Conservation (phyloP, 257 asterid genomes). For the Scutellaria baicalensis region DNA sequence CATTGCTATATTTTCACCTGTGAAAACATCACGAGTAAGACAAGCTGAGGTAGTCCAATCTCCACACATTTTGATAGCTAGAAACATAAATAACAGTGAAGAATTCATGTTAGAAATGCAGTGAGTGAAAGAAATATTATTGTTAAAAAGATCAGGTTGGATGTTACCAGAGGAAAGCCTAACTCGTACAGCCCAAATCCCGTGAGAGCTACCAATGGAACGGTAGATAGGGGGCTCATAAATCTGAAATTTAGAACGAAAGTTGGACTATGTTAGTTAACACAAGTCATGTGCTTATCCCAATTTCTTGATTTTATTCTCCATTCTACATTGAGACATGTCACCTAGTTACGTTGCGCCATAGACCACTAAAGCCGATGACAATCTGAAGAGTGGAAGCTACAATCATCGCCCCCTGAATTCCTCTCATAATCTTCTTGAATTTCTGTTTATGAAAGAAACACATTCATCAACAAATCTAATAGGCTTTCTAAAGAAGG, state of each 20-base stretch:
- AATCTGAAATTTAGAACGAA: constrained; percentile 37
- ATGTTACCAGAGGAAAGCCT: constrained; percentile 86
- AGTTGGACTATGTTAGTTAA: not conserved
- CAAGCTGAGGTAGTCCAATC: constrained; percentile 81
- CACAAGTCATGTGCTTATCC: not conserved
- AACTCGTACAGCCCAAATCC: constrained; percentile 85
- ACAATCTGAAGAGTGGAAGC: constrained; percentile 88
- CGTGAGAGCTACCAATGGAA: constrained; percentile 82
- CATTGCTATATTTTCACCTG: constrained; percentile 42
- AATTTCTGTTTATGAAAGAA: constrained; percentile 47
- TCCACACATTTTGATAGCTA: constrained; percentile 88
- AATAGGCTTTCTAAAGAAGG: not conserved
- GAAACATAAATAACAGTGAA: constrained; percentile 2
- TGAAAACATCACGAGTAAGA: constrained; percentile 69
- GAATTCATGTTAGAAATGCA: not conserved
- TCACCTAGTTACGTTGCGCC: constrained; percentile 84
- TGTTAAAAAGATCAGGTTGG: not conserved
- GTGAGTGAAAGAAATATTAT: not conserved
- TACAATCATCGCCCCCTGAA: constrained; percentile 88
- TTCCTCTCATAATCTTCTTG: constrained; percentile 65
- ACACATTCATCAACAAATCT: not conserved
- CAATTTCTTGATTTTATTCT: not conserved
- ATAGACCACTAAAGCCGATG: constrained; percentile 86
- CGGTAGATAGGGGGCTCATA: constrained; percentile 69
- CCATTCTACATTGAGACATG: not conserved